These are phyloP conservation scores for Alternaria triticina DNA, from an alignment of 2,329 filamentous ascomycete species.

Conservation along the genomic window DNA sequence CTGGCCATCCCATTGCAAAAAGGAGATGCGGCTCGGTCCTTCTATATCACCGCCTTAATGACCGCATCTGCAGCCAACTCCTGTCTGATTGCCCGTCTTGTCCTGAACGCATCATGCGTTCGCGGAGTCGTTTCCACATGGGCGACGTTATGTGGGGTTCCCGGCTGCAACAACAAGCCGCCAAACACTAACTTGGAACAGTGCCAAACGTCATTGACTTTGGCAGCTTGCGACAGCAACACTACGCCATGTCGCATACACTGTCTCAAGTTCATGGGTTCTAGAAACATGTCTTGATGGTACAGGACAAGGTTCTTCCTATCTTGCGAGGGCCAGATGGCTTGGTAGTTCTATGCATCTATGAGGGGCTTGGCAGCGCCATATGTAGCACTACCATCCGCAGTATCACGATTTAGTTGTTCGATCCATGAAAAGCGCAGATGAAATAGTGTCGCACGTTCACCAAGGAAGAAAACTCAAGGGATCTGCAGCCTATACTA, in stretches of 20 bases:
- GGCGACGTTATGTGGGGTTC: neutral
- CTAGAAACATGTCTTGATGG: neutral
- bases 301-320: neutral
- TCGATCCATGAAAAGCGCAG: too few species aligned
- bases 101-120: neutral
- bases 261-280: neutral
- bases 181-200: slow-evolving; percentile 7
- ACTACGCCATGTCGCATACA: neutral
- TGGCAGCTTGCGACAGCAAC: neutral
- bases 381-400: too few species aligned
- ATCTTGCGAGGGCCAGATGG: neutral
- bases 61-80: neutral
- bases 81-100: neutral
- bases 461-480: too few species aligned
- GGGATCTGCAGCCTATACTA: too few species aligned
- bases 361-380: neutral
- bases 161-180: slow-evolving; percentile 3
- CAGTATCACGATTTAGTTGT: too few species aligned
- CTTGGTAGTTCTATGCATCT: neutral
- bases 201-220: slow-evolving; percentile 8
- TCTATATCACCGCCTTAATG: slow-evolving; percentile 2
- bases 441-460: too few species aligned
- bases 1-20: slow-evolving; percentile 12
- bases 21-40: slow-evolving; percentile 25
- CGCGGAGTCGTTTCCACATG: neutral